Evolutionary conservation across 1,284 basidiomycete species (phyloP), one percentile per base, ranked within the genome.

Genomic region (Erythrobasidium hasegawianum): DNA sequence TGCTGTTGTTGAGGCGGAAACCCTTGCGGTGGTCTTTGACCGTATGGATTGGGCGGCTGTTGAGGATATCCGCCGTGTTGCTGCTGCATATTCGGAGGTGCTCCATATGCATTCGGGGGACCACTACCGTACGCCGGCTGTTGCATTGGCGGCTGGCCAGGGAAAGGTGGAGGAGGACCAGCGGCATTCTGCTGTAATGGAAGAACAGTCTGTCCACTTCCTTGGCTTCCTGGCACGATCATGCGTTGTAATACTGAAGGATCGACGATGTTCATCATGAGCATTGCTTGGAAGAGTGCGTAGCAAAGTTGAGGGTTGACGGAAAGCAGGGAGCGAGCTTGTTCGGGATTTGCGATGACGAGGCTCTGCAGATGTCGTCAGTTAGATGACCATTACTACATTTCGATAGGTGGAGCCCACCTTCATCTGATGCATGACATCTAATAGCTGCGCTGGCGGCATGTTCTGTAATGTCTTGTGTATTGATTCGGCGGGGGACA

Each of bases 391-490:
- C 22, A 18, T 10, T 9, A 33, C 33, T 33, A 11, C 4, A 4
- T 33, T 4, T 11, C 20, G 13, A n/a, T 4, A 22, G 22, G 54
- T 18, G 20, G 4, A 61, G 77, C 82, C 73, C 75, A 93, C 93
- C 86, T 97, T 97, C 89, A 97, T 96, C 78, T 97, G 91, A 29
- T 88, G 88, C 72, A 98, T 81, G n/a, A 97, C 89, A 78, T 98
- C 95, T 77, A 95, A 86, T 70, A 97, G 81, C 76, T 97, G 89
- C 55, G 82, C 83, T 0, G 90, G 89, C 62, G 86, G 85, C 79
- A 96, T 88, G 11, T 82, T 85, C 27, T 89, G 93, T 41, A 99
- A 82, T 8, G 88, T 89, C 74, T 90, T 85, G 74, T 85, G 91
- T 75, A 98, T 97, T 53, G 83, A 83, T 77, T 97, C 95, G 59